A percentile compares a stretch with the other conserved stretches of the same genome.
phyloP scores from a whole-genome alignment of 208 protist species.

The Leishmania braziliensis region DNA sequence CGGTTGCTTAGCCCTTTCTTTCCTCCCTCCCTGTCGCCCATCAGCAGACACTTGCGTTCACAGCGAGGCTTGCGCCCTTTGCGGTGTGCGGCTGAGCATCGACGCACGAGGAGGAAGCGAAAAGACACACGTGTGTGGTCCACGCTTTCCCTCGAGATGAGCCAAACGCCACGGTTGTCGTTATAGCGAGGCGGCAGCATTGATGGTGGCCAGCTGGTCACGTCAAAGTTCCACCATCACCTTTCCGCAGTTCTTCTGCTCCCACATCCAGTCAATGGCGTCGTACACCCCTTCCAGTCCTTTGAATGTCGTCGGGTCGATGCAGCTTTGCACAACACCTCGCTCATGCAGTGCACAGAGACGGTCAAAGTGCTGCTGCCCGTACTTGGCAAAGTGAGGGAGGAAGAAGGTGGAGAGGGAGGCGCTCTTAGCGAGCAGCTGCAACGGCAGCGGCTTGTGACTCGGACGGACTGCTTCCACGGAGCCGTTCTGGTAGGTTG shows the following conservation, averaged over 20 bases:
- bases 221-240: constrained; percentile 70
- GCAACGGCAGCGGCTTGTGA: constrained; percentile 57
- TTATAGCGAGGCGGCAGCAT: neutral
- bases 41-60: neutral
- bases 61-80: neutral
- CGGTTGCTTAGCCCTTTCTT: neutral
- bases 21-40: neutral
- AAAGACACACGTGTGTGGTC: neutral
- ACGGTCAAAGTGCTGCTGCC: constrained; percentile 51
- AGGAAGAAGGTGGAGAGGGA: constrained; percentile 86
- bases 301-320: constrained; percentile 62
- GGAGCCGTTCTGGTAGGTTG: constrained; percentile 54
- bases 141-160: neutral
- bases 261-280: constrained; percentile 81
- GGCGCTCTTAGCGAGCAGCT: constrained; percentile 80
- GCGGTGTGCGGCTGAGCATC: neutral
- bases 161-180: neutral
- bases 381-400: constrained; percentile 83
- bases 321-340: constrained; percentile 52
- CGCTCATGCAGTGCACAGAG: constrained; percentile 58
- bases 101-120: neutral
- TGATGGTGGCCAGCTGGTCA: neutral
- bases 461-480: constrained; percentile 8
- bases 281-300: constrained; percentile 73
- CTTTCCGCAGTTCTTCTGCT: constrained; percentile 78